Percentiles rank a stretch among this genome's conserved stretches.
Conservation (phyloP, 2,329 filamentous ascomycete species). For the Fusarium duplospermum region DNA sequence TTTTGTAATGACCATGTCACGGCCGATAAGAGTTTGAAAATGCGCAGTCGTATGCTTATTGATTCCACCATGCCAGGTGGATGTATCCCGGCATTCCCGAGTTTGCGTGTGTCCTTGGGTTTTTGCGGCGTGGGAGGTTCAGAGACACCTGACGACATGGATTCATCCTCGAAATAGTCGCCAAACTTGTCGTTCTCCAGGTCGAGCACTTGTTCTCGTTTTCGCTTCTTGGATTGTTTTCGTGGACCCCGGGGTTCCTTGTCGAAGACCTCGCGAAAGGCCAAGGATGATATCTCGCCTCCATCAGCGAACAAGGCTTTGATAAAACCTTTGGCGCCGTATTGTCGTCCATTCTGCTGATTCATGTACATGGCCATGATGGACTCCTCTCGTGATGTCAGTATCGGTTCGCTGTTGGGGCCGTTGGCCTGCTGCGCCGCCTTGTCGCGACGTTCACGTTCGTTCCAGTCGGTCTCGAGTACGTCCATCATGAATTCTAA, state of each 20-base stretch:
- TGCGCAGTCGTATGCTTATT: slow-evolving; percentile 69
- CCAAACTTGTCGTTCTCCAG: slow-evolving; percentile 70
- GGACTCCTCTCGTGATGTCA: slow-evolving; percentile 59
- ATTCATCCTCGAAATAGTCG: slow-evolving; percentile 70
- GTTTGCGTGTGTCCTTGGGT: slow-evolving; percentile 40
- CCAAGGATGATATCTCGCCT: slow-evolving; percentile 59
- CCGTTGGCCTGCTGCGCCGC: slow-evolving; percentile 43
- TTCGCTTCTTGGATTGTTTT: slow-evolving; percentile 61
- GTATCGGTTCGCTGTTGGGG: slow-evolving; percentile 37
- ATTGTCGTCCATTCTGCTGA: slow-evolving; percentile 57
- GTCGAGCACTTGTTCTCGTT: slow-evolving; percentile 61
- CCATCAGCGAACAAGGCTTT: slow-evolving; percentile 77
- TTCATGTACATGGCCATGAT: slow-evolving; percentile 72
- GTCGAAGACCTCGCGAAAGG: slow-evolving; percentile 75
- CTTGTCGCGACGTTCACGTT: slow-evolving; percentile 63
- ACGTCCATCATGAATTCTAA: slow-evolving; percentile 83
- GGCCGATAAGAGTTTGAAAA: slow-evolving; percentile 68
- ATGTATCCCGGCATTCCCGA: slow-evolving; percentile 35
- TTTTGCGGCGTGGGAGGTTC: slow-evolving; percentile 60
- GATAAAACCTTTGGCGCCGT: slow-evolving; percentile 66
- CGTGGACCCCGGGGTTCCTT: slow-evolving; percentile 64
- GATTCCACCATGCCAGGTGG: slow-evolving; percentile 60
- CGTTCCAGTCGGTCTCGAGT: slow-evolving; percentile 76
- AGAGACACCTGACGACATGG: slow-evolving; percentile 59
- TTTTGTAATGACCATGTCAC: slow-evolving; percentile 59